phyloP scores from a whole-genome alignment of 345 rosid species.

The Sonneratia alba region DNA sequence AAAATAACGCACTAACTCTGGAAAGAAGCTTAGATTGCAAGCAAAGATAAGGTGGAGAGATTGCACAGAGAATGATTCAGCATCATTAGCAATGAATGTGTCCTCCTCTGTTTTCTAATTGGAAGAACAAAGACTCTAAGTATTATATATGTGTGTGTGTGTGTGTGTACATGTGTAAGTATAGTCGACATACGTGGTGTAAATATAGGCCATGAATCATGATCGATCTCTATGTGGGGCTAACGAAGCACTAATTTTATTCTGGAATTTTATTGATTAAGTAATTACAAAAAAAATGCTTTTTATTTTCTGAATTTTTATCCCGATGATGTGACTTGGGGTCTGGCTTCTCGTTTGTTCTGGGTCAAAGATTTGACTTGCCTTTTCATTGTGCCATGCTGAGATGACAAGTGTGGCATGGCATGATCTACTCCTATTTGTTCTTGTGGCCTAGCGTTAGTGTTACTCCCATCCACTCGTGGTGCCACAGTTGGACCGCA shows the following conservation, averaged over 20 bases:
- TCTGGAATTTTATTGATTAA: background rate
- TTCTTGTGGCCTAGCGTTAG: no score
- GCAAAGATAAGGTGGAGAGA: conserved; percentile 12
- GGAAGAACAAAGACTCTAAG: background rate
- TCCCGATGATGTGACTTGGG: no score
- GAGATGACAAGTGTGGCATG: background rate
- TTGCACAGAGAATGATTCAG: conserved; percentile 15
- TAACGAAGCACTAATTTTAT: background rate
- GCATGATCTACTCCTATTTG: no score
- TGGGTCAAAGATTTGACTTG: background rate
- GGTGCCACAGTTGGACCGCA: background rate
- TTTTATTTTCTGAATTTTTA: no score
- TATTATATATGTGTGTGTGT: background rate
- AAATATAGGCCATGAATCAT: background rate
- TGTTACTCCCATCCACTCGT: background rate
- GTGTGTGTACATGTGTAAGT: background rate
- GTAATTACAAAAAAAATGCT: no score
- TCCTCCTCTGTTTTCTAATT: background rate
- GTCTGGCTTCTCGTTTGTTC: no score
- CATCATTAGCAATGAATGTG: conserved; percentile 22
- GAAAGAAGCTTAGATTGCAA: conserved; percentile 43
- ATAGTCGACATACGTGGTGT: background rate
- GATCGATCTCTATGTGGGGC: background rate
- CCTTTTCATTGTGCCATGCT: background rate
- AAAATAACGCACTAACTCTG: conserved; percentile 1